Evolutionary conservation across 208 protist species (phyloP).

Genomic region (Crithidia fasciculata): DNA sequence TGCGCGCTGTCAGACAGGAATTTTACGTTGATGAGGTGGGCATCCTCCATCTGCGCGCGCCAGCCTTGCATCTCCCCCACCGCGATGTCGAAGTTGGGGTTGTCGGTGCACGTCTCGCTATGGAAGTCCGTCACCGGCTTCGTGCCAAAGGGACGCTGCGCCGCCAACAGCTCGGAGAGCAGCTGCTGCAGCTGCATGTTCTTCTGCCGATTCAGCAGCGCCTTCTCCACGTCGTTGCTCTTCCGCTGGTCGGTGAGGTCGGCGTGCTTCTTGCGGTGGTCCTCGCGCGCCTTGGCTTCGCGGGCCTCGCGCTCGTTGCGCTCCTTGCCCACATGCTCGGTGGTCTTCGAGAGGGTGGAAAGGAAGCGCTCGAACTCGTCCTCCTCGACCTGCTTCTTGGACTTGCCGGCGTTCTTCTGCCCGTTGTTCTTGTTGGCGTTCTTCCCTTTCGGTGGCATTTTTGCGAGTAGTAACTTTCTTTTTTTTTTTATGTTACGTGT

Average conservation of each 20-base stretch:
- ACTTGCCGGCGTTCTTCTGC: conserved; percentile 35
- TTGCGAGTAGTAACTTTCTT: conserved; percentile 6
- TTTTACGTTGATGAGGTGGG: conserved; percentile 67
- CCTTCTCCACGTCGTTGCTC: conserved; percentile 51
- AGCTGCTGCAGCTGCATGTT: conserved; percentile 75
- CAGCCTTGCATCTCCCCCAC: conserved; percentile 90
- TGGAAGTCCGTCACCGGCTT: conserved; percentile 76
- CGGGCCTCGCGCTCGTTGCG: conserved; percentile 34
- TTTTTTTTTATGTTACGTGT: conserved; percentile 3
- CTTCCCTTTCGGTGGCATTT: conserved; percentile 39
- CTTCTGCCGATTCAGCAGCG: conserved; percentile 61
- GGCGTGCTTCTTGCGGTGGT: conserved; percentile 49
- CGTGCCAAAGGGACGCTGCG: conserved; percentile 61
- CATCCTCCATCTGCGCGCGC: conserved; percentile 91
- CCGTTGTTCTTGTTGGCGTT: conserved; percentile 18
- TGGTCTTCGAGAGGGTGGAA: conserved; percentile 66
- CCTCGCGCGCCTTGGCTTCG: conserved; percentile 45
- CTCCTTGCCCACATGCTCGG: conserved; percentile 51
- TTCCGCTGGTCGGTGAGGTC: conserved; percentile 45
- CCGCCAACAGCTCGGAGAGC: conserved; percentile 58
- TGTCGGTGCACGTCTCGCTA: conserved; percentile 45
- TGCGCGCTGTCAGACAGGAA: conserved; percentile 39
- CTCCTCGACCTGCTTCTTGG: conserved; percentile 55
- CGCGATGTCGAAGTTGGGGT: conserved; percentile 72
- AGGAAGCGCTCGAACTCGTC: conserved; percentile 82